Evolutionary conservation across 768 basidiomycete genomes (phyloP), one percentile per base, ranked within the genome.

Genomic region (Tephrocybe sp.): DNA sequence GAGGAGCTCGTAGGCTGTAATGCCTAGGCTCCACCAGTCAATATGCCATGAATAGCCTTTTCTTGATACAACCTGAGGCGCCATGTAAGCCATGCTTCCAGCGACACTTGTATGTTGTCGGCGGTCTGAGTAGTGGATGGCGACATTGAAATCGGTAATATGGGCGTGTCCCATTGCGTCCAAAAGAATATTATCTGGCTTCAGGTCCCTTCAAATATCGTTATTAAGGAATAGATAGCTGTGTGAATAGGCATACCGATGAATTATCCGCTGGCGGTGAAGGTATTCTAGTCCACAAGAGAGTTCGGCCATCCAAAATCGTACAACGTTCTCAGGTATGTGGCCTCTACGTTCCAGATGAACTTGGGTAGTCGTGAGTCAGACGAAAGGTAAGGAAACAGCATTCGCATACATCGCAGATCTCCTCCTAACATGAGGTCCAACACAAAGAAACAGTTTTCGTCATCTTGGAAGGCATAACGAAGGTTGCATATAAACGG

Each of bases 1-100:
- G 25, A 95, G 69, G n/a, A 97, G 80, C 62, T 98, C 95, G 69
- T 89, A 96, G 52, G 85, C 88, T 23, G 89, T 88, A 50, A 97
- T 77, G 25, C 95, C 95, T 17, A 98, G 76, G 63, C 91, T 93
- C 95, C 95, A 98, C 89, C 92, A 97, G 66, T 98, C 95, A 44
- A 92, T 81, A 43, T 85, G 85, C 80, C 91, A 94, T 3, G 89
- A 88, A 68, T 99, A 99, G 14, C 97, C 97, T 62, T 85, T 87
- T 63, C 90, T 86, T 45, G 81, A 83, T 38, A 98, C 78, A n/a
- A 99, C 88, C 68, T 99, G 93, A 0, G 96, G 95, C 9, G 95
- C 95, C 97, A 99, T 99, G 72, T 99, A 99, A 0, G 97, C 96
- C 93, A 99, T 95, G 63, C 91, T 94, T 3, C 97, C 97, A 6